Evolutionary conservation across 2,329 filamentous ascomycete species (phyloP), one percentile per base, ranked within the genome.

Genomic region (Aspergillus persii): DNA sequence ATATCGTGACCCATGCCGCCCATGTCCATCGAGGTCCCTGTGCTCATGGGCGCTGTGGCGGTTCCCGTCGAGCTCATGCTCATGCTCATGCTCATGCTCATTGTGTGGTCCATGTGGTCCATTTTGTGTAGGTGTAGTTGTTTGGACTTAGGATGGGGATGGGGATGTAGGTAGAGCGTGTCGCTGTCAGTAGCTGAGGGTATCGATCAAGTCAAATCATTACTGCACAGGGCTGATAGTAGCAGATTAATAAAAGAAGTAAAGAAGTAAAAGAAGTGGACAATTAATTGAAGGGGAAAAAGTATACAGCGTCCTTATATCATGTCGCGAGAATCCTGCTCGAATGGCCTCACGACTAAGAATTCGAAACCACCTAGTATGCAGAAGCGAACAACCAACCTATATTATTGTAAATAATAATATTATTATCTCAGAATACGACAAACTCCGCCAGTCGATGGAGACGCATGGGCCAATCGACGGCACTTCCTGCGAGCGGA

Each of bases 1-100:
- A 90, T 79, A 27, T 53, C 18, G 18, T 23, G 18, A 2, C 18
- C 61, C 65, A 68, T 67, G 50, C 58, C 30, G 50, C 58, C 30
- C 48, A 58, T 59, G 44, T 81, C 88, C 88, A 91, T 74, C 92
- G 41, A 44, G 26, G 58, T 58, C 30, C 56, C 53, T 26, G 53
- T 53, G 53, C 49, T 54, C 61, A 62, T 63, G 3, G 50, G 51
- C 9, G 48, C 49, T 8, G 55, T 51, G 12, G 52, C 54, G 27
- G 56, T 54, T 26, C 18, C 44, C 27, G 44, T 47, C 8, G 36
- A 41, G 31, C 49, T 41, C 53, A 59, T 62, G 46, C 48, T 33
- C 55, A 60, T 61, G 44, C n/a, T n/a, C n/a, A n/a, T n/a, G n/a
- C n/a, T 49, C 61, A 60, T 61, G 27, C 51, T 53, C 18, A 27